Evolutionary conservation across 179 eudicot genomes (phyloP).

Genomic region (Vitellaria paradoxa): DNA sequence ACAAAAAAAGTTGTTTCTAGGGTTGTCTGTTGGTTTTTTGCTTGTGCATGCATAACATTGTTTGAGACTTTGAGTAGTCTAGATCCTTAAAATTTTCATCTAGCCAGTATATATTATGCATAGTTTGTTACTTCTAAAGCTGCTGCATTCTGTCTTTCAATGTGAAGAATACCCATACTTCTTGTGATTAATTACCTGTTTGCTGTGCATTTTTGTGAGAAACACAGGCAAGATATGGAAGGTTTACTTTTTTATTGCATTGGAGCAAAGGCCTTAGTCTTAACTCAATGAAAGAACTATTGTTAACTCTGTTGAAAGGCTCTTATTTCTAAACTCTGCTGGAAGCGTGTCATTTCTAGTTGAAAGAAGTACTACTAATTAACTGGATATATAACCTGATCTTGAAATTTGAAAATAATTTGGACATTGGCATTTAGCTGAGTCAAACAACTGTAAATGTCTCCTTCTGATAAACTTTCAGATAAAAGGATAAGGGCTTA

Average conservation of each 20-base stretch:
- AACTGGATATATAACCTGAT: not conserved
- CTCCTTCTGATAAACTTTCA: not conserved
- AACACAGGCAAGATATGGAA: not conserved
- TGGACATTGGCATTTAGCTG: not conserved
- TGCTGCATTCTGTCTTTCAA: not conserved
- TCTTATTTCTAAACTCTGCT: not conserved
- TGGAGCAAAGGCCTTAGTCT: not conserved
- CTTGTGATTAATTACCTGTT: not conserved
- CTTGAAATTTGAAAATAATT: not conserved
- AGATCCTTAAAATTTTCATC: not conserved
- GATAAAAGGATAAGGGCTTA: no score
- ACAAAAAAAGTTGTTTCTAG: not conserved
- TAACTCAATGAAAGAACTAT: not conserved
- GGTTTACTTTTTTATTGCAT: not conserved
- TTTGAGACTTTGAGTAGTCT: not conserved
- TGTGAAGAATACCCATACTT: not conserved
- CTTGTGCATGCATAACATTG: not conserved
- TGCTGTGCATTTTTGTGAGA: not conserved
- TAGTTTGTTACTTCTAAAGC: not conserved
- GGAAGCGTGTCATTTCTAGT: constrained; percentile 8
- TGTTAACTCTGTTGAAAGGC: not conserved
- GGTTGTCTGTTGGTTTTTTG: not conserved
- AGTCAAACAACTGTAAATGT: not conserved
- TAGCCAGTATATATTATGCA: not conserved
- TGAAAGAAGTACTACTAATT: not conserved